These are phyloP conservation scores for Mortierella sp. DNA, from an alignment of 371 early-diverging fungal genomes.

Conservation along the genomic window DNA sequence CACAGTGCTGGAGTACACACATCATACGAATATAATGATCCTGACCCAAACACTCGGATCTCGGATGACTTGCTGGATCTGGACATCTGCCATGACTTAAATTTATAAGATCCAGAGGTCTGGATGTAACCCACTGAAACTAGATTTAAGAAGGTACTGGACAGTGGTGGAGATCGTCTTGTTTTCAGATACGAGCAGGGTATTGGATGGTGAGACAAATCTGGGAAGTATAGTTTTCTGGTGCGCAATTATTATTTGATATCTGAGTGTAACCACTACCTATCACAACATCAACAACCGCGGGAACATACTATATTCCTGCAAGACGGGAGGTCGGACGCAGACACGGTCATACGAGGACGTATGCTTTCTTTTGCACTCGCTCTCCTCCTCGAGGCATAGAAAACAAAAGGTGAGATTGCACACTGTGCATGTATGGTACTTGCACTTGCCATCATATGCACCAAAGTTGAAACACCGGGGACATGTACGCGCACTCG, in stretches of 20 bases:
- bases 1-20: neutral
- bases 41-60: constrained; percentile 9
- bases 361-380: constrained; percentile 21
- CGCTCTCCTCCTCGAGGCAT: constrained; percentile 23
- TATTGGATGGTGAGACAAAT: too few species aligned
- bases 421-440: constrained; percentile 28
- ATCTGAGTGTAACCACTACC: too few species aligned
- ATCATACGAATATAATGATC: neutral
- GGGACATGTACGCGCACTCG: constrained; percentile 27
- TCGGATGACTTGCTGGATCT: constrained; percentile 7
- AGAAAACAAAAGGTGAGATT: constrained; percentile 33
- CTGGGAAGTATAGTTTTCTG: too few species aligned
- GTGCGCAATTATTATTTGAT: too few species aligned
- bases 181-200: too few species aligned
- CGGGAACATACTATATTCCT: constrained; percentile 28
- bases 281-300: too few species aligned
- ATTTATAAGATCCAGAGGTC: too few species aligned
- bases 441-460: constrained; percentile 41
- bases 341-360: constrained; percentile 25
- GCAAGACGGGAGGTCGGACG: constrained; percentile 8
- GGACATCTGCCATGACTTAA: constrained; percentile 1
- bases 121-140: too few species aligned
- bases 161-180: too few species aligned
- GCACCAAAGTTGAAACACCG: constrained; percentile 34
- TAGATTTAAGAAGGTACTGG: too few species aligned